Base-by-base conservation (phyloP, 192 early-diverging fungal species). In the Backusella australiensis region DNA sequence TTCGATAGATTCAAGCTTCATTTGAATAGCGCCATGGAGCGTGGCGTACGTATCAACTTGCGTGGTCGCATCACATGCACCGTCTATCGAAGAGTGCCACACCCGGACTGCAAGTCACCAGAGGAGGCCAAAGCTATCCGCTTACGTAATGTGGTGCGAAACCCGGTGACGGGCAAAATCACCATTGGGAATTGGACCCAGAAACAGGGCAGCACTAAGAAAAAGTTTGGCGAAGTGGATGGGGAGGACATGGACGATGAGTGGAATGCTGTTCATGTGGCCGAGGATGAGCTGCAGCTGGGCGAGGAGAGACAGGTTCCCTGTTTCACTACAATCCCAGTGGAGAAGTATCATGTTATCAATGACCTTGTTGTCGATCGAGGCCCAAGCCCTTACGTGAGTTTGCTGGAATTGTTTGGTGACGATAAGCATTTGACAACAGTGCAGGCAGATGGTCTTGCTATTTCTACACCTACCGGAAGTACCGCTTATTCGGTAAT, bases 311-410 rank as follows among this genome's bases (percentile, higher is more conserved):
- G 84, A 41, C 72, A 86, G 46, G 80, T 88, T 1, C 85, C 86
- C 1, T 88, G 85, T 19, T 86, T 88, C 0, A 79, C 84, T 5
- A 89, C 90, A 39, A 74, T 92, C 63, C 91, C 94, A 35, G 86
- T 80, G 4, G 87, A 93, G 80, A 91, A 93, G 4, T 97, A 96
- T 84, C 90, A 97, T 77, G 94, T 99, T 35, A 81, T 99, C 72
- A 99, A 99, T 72, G 98, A 99, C 73, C 80, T 99, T 19, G 95
- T 96, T 1, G 90, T 99, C 26, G 97, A 99, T 82, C 92, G 97
- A 52, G 95, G 98, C 6, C 96, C 96, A 11, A 93, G 91, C 68
- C 90, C 98, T 3, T 97, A 95, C 73, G 93, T 99, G 89, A 89
- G 89, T 41, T 85, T 94, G 74, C 85, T 99, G 65, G 93, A 95